A percentile compares a stretch with the other conserved stretches of the same genome.
Conservation (phyloP, 768 basidiomycete species). For the Psilocybe subaeruginosa region DNA sequence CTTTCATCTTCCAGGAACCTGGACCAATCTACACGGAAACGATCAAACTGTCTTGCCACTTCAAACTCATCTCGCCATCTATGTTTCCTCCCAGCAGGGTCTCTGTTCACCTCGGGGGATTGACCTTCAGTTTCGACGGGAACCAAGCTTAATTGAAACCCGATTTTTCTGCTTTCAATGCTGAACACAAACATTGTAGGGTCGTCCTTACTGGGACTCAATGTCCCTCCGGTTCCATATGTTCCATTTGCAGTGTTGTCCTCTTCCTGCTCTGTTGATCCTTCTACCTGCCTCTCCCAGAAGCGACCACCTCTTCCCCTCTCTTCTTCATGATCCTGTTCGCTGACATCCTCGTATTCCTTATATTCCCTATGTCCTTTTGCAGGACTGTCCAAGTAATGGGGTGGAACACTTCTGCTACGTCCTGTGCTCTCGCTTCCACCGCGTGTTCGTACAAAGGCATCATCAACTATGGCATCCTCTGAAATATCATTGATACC, state of each 20-base stretch:
- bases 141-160: slow-evolving; percentile 79
- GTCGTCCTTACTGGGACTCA: slow-evolving; percentile 63
- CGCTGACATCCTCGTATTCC: slow-evolving; percentile 35
- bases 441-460: neutral
- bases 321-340: slow-evolving; percentile 18
- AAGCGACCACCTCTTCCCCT: slow-evolving; percentile 18
- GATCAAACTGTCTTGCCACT: slow-evolving; percentile 56
- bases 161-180: slow-evolving; percentile 58
- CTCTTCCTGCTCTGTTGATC: slow-evolving; percentile 1
- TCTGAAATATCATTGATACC: neutral
- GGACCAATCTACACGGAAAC: slow-evolving; percentile 65
- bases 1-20: slow-evolving; percentile 67
- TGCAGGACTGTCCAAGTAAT: slow-evolving; percentile 45
- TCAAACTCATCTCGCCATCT: slow-evolving; percentile 50
- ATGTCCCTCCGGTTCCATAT: slow-evolving; percentile 55
- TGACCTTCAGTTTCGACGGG: slow-evolving; percentile 24
- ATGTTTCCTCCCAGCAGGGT: slow-evolving; percentile 14
- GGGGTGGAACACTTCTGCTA: slow-evolving; percentile 62
- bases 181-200: slow-evolving; percentile 65
- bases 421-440: slow-evolving; percentile 33
- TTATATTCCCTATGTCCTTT: slow-evolving; percentile 27
- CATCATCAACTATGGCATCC: slow-evolving; percentile 3
- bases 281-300: slow-evolving; percentile 6
- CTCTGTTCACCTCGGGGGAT: neutral
- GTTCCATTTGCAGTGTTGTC: slow-evolving; percentile 2